Evolutionary conservation across 2,329 filamentous ascomycete species (phyloP), one percentile per base, ranked within the genome.

Genomic region (Penicillium paneum): DNA sequence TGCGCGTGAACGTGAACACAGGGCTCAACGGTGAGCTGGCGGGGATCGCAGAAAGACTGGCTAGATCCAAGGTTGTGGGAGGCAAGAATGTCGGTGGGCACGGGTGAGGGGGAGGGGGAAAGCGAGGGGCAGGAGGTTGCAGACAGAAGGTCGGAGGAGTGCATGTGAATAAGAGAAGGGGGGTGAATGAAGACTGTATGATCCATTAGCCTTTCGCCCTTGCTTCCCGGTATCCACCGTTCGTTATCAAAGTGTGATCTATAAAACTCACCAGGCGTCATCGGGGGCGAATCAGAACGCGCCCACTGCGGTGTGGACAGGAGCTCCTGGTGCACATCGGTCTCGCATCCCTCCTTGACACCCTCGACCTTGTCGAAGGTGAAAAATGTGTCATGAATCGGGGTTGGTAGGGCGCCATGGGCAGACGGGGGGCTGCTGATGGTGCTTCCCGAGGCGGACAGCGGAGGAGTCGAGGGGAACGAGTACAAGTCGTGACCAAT

Each of bases 11-110:
- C 62, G 51, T 74, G 73, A 50, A 78, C 81, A 28, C 76, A 76
- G 38, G 77, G 70, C 56, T 78, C 78, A 32, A 96, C 90, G 19
- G 89, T 96, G 60, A 97, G 78, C 70, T 96, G 90, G 68, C 92
- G 87, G 32, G 93, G 92, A 70, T 97, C 92, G 75, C 93, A 96
- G 73, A 94, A 95, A 68, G 70, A 87, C 78, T 52, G 89, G 85
- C 65, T 83, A 80, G 64, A 67, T 12, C 43, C 50, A 59, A 71
- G 65, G 59, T 88, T 83, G 26, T 90, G 89, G 44, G 88, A 86
- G 26, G 90, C 91, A 55, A 94, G 83, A 52, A 91, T 89, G 57
- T 90, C 66, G 38, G 70, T 66, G 21, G 90, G 86, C 61, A 90
- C 86, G 29, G 90, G 90, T 44, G 90, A 89, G 17, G 91, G 91